Evolutionary conservation across 371 early-diverging fungal species (phyloP).

Genomic region (Lichtheimia hyalospora): DNA sequence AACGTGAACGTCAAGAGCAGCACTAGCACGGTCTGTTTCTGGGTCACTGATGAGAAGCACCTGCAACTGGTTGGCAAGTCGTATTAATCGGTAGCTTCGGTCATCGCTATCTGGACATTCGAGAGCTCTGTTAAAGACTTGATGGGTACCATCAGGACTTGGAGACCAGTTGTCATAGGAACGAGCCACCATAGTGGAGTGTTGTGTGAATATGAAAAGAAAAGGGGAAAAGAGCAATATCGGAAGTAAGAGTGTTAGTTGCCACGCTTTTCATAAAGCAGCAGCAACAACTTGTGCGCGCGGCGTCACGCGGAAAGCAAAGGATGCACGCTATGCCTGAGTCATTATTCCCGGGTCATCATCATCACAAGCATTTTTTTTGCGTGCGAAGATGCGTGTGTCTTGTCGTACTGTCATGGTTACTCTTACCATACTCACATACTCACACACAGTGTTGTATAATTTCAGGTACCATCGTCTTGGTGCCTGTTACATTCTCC

Average conservation of each 20-base stretch:
- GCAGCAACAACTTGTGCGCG: background rate
- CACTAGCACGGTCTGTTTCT: constrained; percentile 80
- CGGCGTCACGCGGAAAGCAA: background rate
- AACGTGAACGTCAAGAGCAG: constrained; percentile 88
- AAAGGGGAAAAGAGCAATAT: constrained; percentile 8
- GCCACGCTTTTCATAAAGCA: constrained; percentile 1
- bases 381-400: background rate
- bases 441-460: too few species aligned
- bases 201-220: background rate
- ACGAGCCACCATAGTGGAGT: constrained; percentile 12
- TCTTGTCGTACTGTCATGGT: too few species aligned
- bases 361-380: too few species aligned
- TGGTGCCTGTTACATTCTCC: too few species aligned
- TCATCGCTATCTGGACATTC: constrained; percentile 68
- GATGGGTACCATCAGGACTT: constrained; percentile 14
- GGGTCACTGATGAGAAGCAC: constrained; percentile 79
- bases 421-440: too few species aligned
- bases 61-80: constrained; percentile 73
- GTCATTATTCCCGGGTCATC: too few species aligned
- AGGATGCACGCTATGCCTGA: too few species aligned
- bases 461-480: too few species aligned
- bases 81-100: constrained; percentile 72
- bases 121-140: constrained; percentile 28
- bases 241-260: background rate
- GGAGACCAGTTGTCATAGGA: constrained; percentile 12